Conservation (phyloP, 257 asterid species). For the Penstemon newberryi region DNA sequence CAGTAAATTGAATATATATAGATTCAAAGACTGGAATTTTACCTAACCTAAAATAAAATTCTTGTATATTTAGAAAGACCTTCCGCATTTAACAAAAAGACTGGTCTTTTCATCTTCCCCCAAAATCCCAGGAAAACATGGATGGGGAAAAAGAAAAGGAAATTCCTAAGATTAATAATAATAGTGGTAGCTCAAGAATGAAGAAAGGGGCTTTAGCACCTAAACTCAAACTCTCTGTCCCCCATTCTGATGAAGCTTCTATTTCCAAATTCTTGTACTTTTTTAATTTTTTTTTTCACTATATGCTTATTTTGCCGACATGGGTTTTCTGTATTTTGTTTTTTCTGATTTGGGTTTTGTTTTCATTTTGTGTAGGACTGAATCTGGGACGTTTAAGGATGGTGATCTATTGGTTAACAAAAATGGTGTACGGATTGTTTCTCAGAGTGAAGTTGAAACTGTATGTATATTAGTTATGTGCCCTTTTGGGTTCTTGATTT, state of each 20-base stretch:
- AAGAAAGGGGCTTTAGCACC: conserved; percentile 80
- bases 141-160: neutral
- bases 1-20: neutral
- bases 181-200: conserved; percentile 31
- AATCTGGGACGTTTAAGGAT: conserved; percentile 94
- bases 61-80: conserved; percentile 19
- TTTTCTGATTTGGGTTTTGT: conserved; percentile 28
- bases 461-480: conserved; percentile 38
- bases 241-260: conserved; percentile 79
- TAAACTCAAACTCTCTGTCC: conserved; percentile 85
- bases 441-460: conserved; percentile 67
- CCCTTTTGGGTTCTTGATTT: conserved; percentile 3
- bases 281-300: conserved; percentile 7
- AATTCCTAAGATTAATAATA: conserved; percentile 9
- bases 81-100: conserved; percentile 22
- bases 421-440: conserved; percentile 86
- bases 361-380: conserved; percentile 51
- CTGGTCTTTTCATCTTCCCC: conserved; percentile 24
- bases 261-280: conserved; percentile 84
- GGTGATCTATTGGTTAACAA: conserved; percentile 94
- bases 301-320: neutral
- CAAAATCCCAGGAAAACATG: conserved; percentile 14
- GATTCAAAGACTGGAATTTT: conserved; percentile 16
- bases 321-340: neutral
- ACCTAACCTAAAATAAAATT: conserved; percentile 31